phyloP scores from a whole-genome alignment of 2,329 filamentous ascomycete genomes.

The Pseudopyricularia cyperi region DNA sequence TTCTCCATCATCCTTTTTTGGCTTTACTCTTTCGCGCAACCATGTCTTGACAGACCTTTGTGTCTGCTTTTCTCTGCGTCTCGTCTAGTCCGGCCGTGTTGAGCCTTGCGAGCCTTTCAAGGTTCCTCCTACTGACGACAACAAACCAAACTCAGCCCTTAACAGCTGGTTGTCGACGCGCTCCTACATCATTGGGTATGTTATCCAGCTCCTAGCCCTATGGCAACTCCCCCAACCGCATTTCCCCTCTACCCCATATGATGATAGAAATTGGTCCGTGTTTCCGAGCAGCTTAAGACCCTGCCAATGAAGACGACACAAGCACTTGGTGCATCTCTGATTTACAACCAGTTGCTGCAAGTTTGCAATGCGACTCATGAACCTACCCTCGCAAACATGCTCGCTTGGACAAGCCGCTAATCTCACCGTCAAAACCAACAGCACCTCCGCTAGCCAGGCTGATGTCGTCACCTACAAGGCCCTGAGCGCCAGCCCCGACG shows the following conservation, averaged over 20 bases:
- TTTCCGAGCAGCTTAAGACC: slow-evolving; percentile 60
- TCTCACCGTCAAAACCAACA: slow-evolving; percentile 12
- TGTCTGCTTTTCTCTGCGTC: background rate
- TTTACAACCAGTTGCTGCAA: background rate
- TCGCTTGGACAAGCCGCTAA: background rate
- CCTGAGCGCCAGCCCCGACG: slow-evolving; percentile 60
- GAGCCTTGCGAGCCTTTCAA: background rate
- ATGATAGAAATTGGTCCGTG: slow-evolving; percentile 61
- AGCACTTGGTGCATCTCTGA: slow-evolving; percentile 63
- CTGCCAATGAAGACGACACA: slow-evolving; percentile 58
- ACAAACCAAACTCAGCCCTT: slow-evolving; percentile 29
- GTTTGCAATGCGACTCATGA: background rate
- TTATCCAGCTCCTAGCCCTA: slow-evolving; percentile 10
- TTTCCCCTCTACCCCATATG: background rate
- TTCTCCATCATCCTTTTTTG: background rate
- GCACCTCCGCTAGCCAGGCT: slow-evolving; percentile 68
- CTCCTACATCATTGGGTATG: slow-evolving; percentile 68
- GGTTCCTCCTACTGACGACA: slow-evolving; percentile 1
- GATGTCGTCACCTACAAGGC: slow-evolving; percentile 95
- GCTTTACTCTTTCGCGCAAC: background rate
- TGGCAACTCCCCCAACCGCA: background rate
- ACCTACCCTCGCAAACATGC: background rate
- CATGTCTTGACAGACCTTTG: background rate
- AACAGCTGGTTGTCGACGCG: slow-evolving; percentile 54
- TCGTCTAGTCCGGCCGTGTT: background rate